phyloP scores from a whole-genome alignment of 768 basidiomycete genomes.

The Pisolithus tinctorius region DNA sequence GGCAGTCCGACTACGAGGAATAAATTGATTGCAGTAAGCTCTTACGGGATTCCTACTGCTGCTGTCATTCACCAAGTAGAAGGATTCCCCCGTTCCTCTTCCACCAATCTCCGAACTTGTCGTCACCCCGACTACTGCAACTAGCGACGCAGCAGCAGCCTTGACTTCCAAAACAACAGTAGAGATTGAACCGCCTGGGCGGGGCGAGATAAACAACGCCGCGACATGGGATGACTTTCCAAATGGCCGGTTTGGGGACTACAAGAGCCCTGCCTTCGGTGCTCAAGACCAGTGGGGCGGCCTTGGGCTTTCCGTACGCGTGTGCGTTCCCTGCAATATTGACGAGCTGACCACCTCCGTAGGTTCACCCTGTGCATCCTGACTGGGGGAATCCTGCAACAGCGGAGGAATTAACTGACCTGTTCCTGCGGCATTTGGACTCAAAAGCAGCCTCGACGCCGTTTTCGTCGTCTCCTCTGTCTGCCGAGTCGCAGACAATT shows the following conservation, averaged over 20 bases:
- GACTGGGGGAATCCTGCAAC: constrained; percentile 70
- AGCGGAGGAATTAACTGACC: constrained; percentile 59
- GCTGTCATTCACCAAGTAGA: constrained; percentile 7
- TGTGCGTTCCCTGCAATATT: not conserved
- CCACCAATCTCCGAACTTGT: constrained; percentile 32
- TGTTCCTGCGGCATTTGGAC: constrained; percentile 79
- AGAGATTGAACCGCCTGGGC: constrained; percentile 50
- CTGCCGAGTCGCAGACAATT: constrained; percentile 76
- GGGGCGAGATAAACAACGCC: constrained; percentile 71
- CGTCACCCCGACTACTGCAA: constrained; percentile 61
- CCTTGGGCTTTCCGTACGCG: constrained; percentile 46
- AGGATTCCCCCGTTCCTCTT: constrained; percentile 37
- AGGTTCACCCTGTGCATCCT: constrained; percentile 57
- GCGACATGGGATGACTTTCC: constrained; percentile 94
- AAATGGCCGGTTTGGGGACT: constrained; percentile 97
- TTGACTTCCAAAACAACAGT: constrained; percentile 43
- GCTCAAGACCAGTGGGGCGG: constrained; percentile 73
- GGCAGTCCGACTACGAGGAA: constrained; percentile 41
- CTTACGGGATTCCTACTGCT: not conserved
- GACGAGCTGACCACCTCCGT: not conserved
- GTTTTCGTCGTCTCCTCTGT: constrained; percentile 80
- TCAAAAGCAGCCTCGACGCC: constrained; percentile 73
- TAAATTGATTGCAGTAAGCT: constrained; percentile 58
- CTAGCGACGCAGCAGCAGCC: constrained; percentile 52
- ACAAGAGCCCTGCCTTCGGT: constrained; percentile 95